phyloP scores from a whole-genome alignment of 805 yeast genomes.

The Kuraishia piskuri region DNA sequence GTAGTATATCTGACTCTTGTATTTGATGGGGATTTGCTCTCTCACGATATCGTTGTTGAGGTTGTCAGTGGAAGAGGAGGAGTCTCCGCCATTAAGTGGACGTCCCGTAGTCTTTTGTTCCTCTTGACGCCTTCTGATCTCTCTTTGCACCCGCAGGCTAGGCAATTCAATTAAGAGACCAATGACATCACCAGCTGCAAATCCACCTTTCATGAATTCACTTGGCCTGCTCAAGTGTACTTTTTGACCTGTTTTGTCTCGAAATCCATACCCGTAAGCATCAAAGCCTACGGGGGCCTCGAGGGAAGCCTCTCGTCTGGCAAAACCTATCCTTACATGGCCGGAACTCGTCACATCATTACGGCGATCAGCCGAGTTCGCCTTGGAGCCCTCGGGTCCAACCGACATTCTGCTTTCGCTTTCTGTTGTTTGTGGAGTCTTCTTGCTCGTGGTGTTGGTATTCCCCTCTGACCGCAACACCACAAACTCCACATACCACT shows the following conservation, averaged over 20 bases:
- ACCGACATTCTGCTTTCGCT: neutral
- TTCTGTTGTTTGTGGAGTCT: neutral
- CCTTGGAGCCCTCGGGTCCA: neutral
- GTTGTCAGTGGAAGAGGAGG: slow-evolving; percentile 5
- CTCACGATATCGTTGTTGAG: slow-evolving; percentile 42
- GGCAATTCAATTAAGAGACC: slow-evolving; percentile 78
- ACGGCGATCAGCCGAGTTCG: neutral
- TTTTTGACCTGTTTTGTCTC: slow-evolving; percentile 71
- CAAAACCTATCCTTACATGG: slow-evolving; percentile 79
- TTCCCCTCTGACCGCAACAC: slow-evolving; percentile 34
- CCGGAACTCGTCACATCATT: slow-evolving; percentile 7
- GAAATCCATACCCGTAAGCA: slow-evolving; percentile 84
- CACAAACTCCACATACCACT: slow-evolving; percentile 70
- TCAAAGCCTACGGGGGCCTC: slow-evolving; percentile 97
- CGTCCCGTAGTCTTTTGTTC: slow-evolving; percentile 12
- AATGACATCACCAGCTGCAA: slow-evolving; percentile 70
- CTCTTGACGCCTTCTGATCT: slow-evolving; percentile 30
- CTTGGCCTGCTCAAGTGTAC: slow-evolving; percentile 68
- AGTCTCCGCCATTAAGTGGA: slow-evolving; percentile 5
- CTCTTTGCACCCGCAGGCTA: slow-evolving; percentile 30
- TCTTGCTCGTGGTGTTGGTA: slow-evolving; percentile 1
- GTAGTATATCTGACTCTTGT: slow-evolving; percentile 66
- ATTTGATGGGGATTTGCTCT: slow-evolving; percentile 83
- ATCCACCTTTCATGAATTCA: slow-evolving; percentile 45
- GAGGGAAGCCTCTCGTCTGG: slow-evolving; percentile 76